Evolutionary conservation across 179 eudicot genomes (phyloP).

Genomic region (Monotropa hypopitys): DNA sequence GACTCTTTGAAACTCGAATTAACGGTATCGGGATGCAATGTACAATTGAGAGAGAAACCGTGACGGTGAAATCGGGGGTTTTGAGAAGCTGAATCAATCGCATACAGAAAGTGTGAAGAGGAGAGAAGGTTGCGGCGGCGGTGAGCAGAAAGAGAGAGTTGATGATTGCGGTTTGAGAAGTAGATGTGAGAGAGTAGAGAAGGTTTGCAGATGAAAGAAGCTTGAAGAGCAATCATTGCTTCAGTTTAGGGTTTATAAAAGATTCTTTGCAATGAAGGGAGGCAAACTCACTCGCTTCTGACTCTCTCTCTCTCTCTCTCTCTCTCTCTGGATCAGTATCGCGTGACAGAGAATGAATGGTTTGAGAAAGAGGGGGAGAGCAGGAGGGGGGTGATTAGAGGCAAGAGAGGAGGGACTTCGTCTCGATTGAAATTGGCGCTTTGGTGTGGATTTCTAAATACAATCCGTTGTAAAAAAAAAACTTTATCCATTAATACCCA

Average conservation of each 20-base stretch:
- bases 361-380: not conserved
- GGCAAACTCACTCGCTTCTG: not conserved
- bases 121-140: not conserved
- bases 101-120: conserved; percentile 10
- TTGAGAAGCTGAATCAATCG: not conserved
- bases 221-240: conserved; percentile 50
- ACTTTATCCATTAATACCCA: too few relatives aligned
- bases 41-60: conserved; percentile 7
- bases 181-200: conserved; percentile 11
- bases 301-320: not conserved
- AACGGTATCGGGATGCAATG: conserved; percentile 30
- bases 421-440: conserved; percentile 51
- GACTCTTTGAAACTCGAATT: conserved; percentile 13
- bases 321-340: not conserved
- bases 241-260: conserved; percentile 9
- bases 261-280: not conserved
- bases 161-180: conserved; percentile 1
- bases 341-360: not conserved
- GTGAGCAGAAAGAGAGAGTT: not conserved
- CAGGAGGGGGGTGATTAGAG: conserved; percentile 4
- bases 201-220: conserved; percentile 42
- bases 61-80: conserved; percentile 14
- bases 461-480: too few relatives aligned
- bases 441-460: too few relatives aligned
- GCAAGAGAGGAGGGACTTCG: conserved; percentile 14